These are phyloP conservation scores for Guillardia theta DNA, from an alignment of 78 protist species.

Conservation along the genomic window DNA sequence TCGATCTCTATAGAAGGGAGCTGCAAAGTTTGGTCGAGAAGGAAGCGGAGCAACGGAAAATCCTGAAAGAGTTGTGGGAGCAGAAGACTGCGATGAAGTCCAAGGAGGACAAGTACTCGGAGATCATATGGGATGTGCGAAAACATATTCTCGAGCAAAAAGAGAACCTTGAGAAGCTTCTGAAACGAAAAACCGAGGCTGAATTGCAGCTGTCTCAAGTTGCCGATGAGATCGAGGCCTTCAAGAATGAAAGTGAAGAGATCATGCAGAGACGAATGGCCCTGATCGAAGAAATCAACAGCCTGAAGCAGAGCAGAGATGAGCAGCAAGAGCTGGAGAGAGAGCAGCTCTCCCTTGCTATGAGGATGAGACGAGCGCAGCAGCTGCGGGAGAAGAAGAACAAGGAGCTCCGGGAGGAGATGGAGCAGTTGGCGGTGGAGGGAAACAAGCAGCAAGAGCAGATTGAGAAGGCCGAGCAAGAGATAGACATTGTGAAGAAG, in stretches of 20 bases:
- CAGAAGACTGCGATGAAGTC: background rate
- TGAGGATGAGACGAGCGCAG: background rate
- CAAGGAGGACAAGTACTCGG: conserved; percentile 12
- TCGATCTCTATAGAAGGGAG: background rate
- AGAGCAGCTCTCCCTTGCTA: background rate
- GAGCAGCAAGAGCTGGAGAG: background rate
- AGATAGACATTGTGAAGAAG: background rate
- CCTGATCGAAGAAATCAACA: background rate
- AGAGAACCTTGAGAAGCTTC: background rate
- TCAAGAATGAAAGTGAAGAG: background rate
- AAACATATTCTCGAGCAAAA: conserved; percentile 19
- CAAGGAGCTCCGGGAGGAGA: background rate
- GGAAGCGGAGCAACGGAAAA: background rate
- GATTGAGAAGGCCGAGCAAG: background rate
- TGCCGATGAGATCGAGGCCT: background rate
- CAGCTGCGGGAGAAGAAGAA: background rate
- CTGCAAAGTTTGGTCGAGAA: background rate
- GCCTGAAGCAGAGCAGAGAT: background rate
- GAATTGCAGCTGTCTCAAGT: background rate
- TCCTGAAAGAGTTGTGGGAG: background rate
- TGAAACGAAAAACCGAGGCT: background rate
- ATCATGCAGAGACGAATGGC: background rate
- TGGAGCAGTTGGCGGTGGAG: background rate
- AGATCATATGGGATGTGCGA: background rate
- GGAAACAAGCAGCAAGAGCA: background rate